A percentile compares a stretch with the other conserved stretches of the same genome.
Conservation (phyloP, 192 early-diverging fungal genomes). For the Mortierella alpina region DNA sequence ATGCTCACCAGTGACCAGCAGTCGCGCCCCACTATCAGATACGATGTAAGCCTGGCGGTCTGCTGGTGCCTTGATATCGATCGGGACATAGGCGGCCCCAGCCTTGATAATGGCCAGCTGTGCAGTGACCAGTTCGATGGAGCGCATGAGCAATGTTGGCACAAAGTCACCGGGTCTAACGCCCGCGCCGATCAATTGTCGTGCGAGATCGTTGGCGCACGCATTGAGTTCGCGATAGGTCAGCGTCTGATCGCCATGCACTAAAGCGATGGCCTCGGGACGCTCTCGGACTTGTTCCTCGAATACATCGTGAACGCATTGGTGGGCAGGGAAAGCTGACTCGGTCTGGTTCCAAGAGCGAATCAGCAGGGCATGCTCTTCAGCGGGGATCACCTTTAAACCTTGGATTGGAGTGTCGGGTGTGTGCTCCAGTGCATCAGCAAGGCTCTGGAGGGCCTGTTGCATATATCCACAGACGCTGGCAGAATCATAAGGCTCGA, state of each 20-base stretch:
- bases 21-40: too few species aligned
- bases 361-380: not conserved
- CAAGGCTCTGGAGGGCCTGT: conserved; percentile 3
- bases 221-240: conserved; percentile 18
- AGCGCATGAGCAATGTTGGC: conserved; percentile 13
- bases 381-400: conserved; percentile 6
- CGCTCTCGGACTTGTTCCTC: not conserved
- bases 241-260: conserved; percentile 6
- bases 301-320: conserved; percentile 2
- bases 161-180: conserved; percentile 3
- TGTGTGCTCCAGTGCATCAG: not conserved
- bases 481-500: not conserved
- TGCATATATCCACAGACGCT: conserved; percentile 5
- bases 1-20: conserved; percentile 17
- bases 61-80: conserved; percentile 40
- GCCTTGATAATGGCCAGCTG: conserved; percentile 44
- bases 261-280: conserved; percentile 9
- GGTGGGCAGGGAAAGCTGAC: not conserved
- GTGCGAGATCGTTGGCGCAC: conserved; percentile 9
- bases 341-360: conserved; percentile 7
- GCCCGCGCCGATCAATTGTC: conserved; percentile 5
- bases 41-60: too few species aligned
- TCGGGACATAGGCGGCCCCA: conserved; percentile 52
- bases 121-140: conserved; percentile 20
- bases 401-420: not conserved